Percentiles rank a stretch among this genome's conserved stretches.
phyloP scores from a whole-genome alignment of 169 alveolate species.

The Eimeria nieschulzi region DNA sequence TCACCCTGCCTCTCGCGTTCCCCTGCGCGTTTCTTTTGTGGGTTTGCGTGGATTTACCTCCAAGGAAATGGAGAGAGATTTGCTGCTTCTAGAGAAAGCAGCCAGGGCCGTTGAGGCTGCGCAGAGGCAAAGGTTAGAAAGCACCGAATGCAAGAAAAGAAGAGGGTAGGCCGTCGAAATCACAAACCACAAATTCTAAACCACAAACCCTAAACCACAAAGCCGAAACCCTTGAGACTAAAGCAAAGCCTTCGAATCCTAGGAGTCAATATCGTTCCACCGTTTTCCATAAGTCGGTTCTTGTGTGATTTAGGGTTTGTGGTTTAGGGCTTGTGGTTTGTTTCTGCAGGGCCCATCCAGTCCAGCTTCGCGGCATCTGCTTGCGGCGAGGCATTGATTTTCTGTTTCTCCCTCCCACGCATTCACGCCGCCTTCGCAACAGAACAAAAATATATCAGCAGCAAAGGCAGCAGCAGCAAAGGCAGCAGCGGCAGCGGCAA shows the following conservation, averaged over 20 bases:
- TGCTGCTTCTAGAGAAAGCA: background rate
- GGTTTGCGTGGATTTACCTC: background rate
- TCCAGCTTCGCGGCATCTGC: background rate
- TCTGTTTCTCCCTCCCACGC: slow-evolving; percentile 7
- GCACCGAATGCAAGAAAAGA: background rate
- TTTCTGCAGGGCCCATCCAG: slow-evolving; percentile 4
- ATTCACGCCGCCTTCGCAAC: background rate
- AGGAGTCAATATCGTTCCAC: background rate
- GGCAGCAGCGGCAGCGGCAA: background rate
- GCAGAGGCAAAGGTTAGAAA: slow-evolving; percentile 13
- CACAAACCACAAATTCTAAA: too few relatives aligned
- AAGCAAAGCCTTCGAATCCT: background rate
- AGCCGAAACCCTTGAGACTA: background rate
- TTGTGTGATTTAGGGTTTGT: background rate
- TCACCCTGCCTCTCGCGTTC: slow-evolving; percentile 10
- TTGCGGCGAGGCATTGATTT: slow-evolving; percentile 5
- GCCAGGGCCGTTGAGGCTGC: slow-evolving; percentile 25
- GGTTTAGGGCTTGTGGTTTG: background rate
- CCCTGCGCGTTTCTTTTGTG: background rate
- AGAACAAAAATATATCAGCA: background rate
- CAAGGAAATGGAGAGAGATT: background rate
- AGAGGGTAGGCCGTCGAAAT: background rate
- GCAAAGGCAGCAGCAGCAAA: slow-evolving; percentile 28
- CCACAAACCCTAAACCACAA: background rate
- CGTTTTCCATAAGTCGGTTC: too few relatives aligned